These are phyloP conservation scores for Rhizomucor pusillus DNA, from an alignment of 371 early-diverging fungal species.

Conservation along the genomic window DNA sequence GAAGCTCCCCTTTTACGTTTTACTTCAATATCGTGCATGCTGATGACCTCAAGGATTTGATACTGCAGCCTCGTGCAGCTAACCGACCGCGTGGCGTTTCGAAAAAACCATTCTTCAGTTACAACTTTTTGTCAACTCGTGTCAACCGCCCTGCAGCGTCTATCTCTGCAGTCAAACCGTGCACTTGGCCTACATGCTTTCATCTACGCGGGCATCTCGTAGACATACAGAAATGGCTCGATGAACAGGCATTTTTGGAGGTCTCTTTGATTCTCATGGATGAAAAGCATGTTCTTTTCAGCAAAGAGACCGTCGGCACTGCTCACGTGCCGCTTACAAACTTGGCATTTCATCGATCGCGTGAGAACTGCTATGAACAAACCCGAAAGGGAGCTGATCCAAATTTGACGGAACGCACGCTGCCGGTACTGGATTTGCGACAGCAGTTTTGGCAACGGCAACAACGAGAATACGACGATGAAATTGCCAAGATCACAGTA, in stretches of 20 bases:
- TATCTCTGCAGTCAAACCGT: conserved; percentile 9
- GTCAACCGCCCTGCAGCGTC: conserved; percentile 34
- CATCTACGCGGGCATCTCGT: conserved; percentile 36
- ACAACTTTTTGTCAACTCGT: conserved; percentile 28
- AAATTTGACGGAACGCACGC: conserved; percentile 26
- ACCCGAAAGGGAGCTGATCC: conserved; percentile 11
- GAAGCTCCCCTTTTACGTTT: conserved; percentile 32
- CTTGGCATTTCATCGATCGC: conserved; percentile 17
- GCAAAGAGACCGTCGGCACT: conserved; percentile 29
- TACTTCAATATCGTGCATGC: conserved; percentile 38
- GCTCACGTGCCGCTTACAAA: conserved; percentile 23
- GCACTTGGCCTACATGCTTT: conserved; percentile 21
- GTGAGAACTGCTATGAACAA: conserved; percentile 8
- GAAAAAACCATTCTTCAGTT: conserved; percentile 31
- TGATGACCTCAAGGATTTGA: conserved; percentile 24
- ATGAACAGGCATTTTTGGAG: conserved; percentile 17
- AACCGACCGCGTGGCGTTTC: conserved; percentile 16
- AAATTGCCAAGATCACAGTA: conserved; percentile 37
- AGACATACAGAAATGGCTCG: conserved; percentile 41
- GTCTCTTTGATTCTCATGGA: conserved; percentile 21
- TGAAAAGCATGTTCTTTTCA: conserved; percentile 13
- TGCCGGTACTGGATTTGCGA: conserved; percentile 22
- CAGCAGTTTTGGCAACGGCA: conserved; percentile 6
- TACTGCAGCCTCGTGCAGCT: conserved; percentile 13
- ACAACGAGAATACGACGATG: conserved; percentile 13